Conservation (phyloP, 306 rosid genomes). For the Morella rubra region DNA sequence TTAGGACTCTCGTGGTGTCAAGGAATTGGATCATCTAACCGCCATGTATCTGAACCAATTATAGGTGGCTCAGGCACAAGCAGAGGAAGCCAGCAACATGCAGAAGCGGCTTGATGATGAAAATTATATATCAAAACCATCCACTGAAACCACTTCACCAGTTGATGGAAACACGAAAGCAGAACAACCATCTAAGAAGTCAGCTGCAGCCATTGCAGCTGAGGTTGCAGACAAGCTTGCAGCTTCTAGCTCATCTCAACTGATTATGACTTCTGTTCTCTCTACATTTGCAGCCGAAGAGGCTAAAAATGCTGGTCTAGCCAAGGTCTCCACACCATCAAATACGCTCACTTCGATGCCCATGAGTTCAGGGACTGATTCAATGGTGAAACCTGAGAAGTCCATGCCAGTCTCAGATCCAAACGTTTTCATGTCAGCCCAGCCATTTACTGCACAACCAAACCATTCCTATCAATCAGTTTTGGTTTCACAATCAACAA, state of each 20-base stretch:
- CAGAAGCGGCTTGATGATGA: conserved; percentile 63
- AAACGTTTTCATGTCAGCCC: conserved; percentile 52
- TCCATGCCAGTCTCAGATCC: conserved; percentile 50
- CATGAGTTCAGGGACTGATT: conserved; percentile 27
- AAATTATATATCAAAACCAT: conserved; percentile 47
- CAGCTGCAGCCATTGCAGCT: conserved; percentile 91
- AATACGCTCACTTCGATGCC: conserved; percentile 30
- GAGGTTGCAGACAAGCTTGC: conserved; percentile 93
- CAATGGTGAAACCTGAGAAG: conserved; percentile 49
- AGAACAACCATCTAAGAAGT: conserved; percentile 52
- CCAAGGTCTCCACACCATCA: conserved; percentile 29
- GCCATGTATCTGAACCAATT: conserved; percentile 13
- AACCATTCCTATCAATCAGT: conserved; percentile 72
- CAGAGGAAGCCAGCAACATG: conserved; percentile 80
- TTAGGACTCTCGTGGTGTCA: background rate
- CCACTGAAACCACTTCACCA: conserved; percentile 33
- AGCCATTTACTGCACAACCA: conserved; percentile 46
- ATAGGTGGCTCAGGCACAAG: conserved; percentile 87
- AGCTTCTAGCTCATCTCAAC: conserved; percentile 86
- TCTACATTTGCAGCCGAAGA: conserved; percentile 87
- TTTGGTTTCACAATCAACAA: conserved; percentile 47
- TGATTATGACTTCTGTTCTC: conserved; percentile 88
- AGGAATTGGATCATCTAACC: background rate
- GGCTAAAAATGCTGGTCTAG: conserved; percentile 67
- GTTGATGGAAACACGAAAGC: conserved; percentile 40